Evolutionary conservation across 805 yeast species (phyloP), one percentile per base, ranked within the genome.

Genomic region (Lachancea kluyveri): DNA sequence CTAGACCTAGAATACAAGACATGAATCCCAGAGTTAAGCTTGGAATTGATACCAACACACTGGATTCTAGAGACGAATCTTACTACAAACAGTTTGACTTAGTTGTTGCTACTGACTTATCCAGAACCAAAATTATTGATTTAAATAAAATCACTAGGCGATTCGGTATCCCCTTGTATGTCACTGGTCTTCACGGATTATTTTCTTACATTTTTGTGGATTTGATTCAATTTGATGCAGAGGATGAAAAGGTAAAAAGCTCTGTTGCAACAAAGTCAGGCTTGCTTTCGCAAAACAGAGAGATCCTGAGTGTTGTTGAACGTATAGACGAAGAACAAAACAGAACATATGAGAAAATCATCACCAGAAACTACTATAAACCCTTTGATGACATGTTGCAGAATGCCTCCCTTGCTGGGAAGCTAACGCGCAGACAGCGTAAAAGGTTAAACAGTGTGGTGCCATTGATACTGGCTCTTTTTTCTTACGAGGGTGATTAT

Each of bases 151-250:
- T 68, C 20, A 68, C 88, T 6, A 70, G 96, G 43, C 30, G 47
- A 3, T 59, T 67, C 12, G 63, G 65, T 17, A 68, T 78, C 12
- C 84, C 95, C 3, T 64, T 92, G 18, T 86, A 82, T 52, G 67
- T 72, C 10, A 61, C 83, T 1, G 79, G 78, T 0, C 50, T 76
- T 2, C 80, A 80, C 54, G 99, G 98, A 0, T 61, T 88, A 50
- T 86, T 72, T 53, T 95, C 95, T 1, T 83, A 74, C 48, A 69
- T 85, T 1, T 79, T 88, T 51, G 75, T 77, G 3, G 99, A 92
- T 57, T 65, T 90, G 39, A 71, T 85, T 8, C 54, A 64, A 28
- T 86, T 84, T 56, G 64, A 66, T 11, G 67, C 84, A 2, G 60
- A 57, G 3, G 68, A 71, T 28, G 76, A 72, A 23, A 70, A 67